Evolutionary conservation across 2,329 filamentous ascomycete species (phyloP), one percentile per base, ranked within the genome.

Genomic region (Beauveria australis): DNA sequence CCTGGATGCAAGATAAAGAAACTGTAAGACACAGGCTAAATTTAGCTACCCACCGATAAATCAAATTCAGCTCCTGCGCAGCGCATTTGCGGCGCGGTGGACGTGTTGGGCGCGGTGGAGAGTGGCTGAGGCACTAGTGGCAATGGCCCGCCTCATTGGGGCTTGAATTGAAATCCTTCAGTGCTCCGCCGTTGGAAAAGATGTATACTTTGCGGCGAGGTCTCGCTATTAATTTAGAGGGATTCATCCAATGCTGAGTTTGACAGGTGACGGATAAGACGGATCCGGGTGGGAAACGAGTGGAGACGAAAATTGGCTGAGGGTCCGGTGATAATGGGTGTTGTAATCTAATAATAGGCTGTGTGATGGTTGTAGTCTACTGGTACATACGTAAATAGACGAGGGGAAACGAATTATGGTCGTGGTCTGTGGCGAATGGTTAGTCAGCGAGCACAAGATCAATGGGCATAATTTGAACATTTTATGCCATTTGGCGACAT

Each of bases 401-500:
- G 33, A 37, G 12, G 33, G 14, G 12, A 37, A 14, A 37, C 33
- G 33, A 14, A 37, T 14, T 37, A 12, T 37, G 33, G 33, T 12
- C 33, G 33, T 33, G 30, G 30, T 30, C 9, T 9, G 30, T 33
- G 33, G 12, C 33, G 12, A 37, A 12, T 5, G 33, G 12, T 59
- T 59, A 59, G 56, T 59, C 56, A 59, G 56, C 56, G 18, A 44
- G 16, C 7, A 14, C 2, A 22, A 7, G 12, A 24, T 33, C 33
- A 48, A 7, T 59, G 40, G 56, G 56, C 56, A 59, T 52, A 59
- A 52, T 59, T 59, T 59, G 37, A 26, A 5, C 14, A 51, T 49
- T 57, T 59, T 59, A 59, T 59, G 56, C 56, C 56, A 5, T 26
- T n/a, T 41, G 43, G 48, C 24, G 24, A 43, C 9, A 28, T 37